Percentiles rank a stretch among this genome's conserved stretches.
phyloP scores from a whole-genome alignment of 495 filamentous ascomycete species.

The Penicillium silybi region DNA sequence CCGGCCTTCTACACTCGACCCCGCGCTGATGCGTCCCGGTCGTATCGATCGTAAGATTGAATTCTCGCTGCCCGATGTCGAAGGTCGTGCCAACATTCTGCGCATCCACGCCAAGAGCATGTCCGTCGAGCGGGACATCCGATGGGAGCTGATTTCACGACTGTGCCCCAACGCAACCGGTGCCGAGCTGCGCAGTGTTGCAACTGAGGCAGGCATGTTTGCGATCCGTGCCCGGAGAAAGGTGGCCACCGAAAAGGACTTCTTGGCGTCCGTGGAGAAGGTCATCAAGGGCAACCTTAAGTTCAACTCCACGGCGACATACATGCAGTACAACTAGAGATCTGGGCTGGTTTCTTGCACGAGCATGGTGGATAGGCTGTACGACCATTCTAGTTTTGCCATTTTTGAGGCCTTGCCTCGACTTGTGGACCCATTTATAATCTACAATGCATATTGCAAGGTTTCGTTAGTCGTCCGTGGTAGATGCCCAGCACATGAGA shows the following conservation, averaged over 20 bases:
- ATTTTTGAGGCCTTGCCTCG: constrained; percentile 12
- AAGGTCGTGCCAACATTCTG: constrained; percentile 94
- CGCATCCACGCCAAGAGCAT: constrained; percentile 99
- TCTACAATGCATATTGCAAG: constrained; percentile 4
- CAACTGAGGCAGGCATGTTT: constrained; percentile 99
- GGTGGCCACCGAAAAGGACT: constrained; percentile 99
- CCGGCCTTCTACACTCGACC: constrained; percentile 90
- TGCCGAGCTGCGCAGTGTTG: constrained; percentile 90
- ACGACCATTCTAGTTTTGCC: constrained; percentile 23
- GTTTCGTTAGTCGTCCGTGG: neutral
- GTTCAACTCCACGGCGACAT: constrained; percentile 98
- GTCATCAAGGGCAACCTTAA: constrained; percentile 99
- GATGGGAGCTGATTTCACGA: constrained; percentile 96
- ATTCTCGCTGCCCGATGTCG: constrained; percentile 93
- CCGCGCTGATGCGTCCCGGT: constrained; percentile 92
- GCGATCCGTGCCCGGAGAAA: constrained; percentile 94
- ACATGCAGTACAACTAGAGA: constrained; percentile 94
- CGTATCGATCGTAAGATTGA: constrained; percentile 99
- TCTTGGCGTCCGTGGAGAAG: constrained; percentile 96
- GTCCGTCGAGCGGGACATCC: constrained; percentile 97
- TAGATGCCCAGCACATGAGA: no score
- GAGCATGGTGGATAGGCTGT: constrained; percentile 21
- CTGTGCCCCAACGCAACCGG: constrained; percentile 96
- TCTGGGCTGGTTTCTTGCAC: constrained; percentile 17
- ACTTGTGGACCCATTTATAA: constrained; percentile 22